Evolutionary conservation across 225 moss, liverwort and hornwort species (phyloP).

Genomic region (Bryoerythrophyllum caledonicum): DNA sequence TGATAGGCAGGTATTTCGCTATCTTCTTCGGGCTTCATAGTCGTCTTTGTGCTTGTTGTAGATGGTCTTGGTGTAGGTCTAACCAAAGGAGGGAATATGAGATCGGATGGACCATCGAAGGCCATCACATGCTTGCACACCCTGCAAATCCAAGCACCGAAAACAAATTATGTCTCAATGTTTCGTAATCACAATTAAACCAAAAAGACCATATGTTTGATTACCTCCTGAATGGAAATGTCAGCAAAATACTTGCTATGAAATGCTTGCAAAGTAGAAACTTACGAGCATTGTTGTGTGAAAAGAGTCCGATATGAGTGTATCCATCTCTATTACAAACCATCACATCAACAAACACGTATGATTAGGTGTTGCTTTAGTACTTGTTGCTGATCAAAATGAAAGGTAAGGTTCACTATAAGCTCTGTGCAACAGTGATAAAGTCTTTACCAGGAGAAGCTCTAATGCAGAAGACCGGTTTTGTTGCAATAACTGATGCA

Average conservation of each 20-base stretch:
- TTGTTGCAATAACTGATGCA: conserved; percentile 17
- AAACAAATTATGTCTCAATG: no score
- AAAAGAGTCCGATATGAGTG: conserved; percentile 18
- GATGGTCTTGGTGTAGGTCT: conserved; percentile 1
- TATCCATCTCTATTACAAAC: conserved; percentile 14
- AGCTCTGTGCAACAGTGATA: background rate
- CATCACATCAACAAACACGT: background rate
- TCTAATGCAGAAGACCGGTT: conserved; percentile 16
- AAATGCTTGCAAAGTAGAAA: background rate
- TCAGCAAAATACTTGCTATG: background rate
- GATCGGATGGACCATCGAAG: conserved; percentile 18
- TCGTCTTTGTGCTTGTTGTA: background rate
- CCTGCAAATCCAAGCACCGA: conserved; percentile 16
- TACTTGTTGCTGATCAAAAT: background rate
- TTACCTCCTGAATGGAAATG: background rate
- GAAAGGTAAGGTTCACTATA: background rate
- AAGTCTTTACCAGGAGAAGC: conserved; percentile 15
- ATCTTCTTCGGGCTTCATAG: background rate
- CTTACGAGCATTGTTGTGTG: conserved; percentile 19
- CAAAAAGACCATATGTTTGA: background rate
- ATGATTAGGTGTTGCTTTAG: background rate
- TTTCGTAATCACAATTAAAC: background rate
- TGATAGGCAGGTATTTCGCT: conserved; percentile 14
- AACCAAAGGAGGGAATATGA: conserved; percentile 16
- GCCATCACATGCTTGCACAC: conserved; percentile 26